A percentile compares a stretch with the other conserved stretches of the same genome.
phyloP scores from a whole-genome alignment of 495 filamentous ascomycete species.

The Neurospora sp. region DNA sequence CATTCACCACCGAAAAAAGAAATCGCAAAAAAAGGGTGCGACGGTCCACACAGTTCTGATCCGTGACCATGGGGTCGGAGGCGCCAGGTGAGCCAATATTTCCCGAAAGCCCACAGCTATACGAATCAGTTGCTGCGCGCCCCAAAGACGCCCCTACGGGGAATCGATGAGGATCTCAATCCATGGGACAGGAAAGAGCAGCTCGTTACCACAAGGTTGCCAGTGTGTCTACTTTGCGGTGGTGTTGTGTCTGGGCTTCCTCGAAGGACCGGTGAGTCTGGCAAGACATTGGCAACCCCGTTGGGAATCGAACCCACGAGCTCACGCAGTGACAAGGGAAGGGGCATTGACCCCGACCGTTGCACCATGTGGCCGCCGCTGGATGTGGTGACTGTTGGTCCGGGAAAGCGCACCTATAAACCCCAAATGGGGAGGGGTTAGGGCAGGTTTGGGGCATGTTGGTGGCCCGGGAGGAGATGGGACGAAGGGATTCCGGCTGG shows the following conservation, averaged over 20 bases:
- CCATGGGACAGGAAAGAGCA: background rate
- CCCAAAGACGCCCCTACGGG: background rate
- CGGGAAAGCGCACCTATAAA: background rate
- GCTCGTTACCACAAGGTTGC: background rate
- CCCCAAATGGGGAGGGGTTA: background rate
- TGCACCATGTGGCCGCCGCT: background rate
- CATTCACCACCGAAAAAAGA: background rate
- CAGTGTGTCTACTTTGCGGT: background rate
- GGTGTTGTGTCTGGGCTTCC: background rate
- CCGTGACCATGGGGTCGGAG: background rate
- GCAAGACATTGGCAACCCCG: background rate
- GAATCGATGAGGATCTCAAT: background rate
- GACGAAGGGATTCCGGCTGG: background rate
- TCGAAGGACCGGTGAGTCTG: background rate
- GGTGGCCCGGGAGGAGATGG: background rate
- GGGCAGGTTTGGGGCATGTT: background rate
- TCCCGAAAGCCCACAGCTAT: background rate
- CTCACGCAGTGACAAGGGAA: background rate
- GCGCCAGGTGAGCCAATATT: background rate
- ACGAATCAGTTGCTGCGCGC: background rate
- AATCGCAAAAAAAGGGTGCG: background rate
- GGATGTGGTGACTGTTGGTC: background rate
- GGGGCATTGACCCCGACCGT: background rate
- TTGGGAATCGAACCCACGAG: background rate
- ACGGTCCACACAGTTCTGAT: background rate